Evolutionary conservation across 768 basidiomycete species (phyloP), one percentile per base, ranked within the genome.

Genomic region (Cyathus striatus): DNA sequence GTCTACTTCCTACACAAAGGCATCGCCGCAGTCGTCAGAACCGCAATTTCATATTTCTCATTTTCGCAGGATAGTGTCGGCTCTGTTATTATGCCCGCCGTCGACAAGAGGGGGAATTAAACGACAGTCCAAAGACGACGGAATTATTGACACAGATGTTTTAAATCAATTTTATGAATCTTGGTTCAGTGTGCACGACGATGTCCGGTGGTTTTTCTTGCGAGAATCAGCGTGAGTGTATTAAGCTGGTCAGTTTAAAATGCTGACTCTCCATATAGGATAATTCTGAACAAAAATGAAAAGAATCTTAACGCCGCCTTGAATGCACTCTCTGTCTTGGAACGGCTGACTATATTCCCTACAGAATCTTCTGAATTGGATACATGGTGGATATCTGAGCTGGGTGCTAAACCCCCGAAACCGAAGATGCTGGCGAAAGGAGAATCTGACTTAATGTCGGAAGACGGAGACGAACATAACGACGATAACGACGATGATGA

Each of bases 161-260:
- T 64, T 81, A 20, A 65, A 78, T 33, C 61, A 72, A 9, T 90
- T 91, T 53, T 65, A 81, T 42, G 73, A 76, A 37, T 81, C 75
- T 12, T 93, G 85, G 82, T 73, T 90, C 51, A 81, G 79, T 49
- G 78, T 86, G 10, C 56, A 87, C 57, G 86, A 90, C 53, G 91
- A 95, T 53, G 67, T 94, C 23, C 78, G 91, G 45, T 94, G 87
- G 87, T 89, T 86, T 66, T 92, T 91, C 67, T 72, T 95, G 24
- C 76, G 85, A 33, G 87, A 92, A 54, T 71, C 86, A 42, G 76
- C 71, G 90, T 86, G 60, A 45, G 76, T 66, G 5, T n/a, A n/a
- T n/a, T n/a, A n/a, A n/a, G n/a, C n/a, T n/a, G n/a, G n/a, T n/a
- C n/a, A n/a, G n/a, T n/a, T n/a, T n/a, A n/a, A n/a, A n/a, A n/a